Percentiles rank a stretch among this genome's conserved stretches.
Conservation (phyloP, 2,329 filamentous ascomycete genomes). For the Diplodia corticola region DNA sequence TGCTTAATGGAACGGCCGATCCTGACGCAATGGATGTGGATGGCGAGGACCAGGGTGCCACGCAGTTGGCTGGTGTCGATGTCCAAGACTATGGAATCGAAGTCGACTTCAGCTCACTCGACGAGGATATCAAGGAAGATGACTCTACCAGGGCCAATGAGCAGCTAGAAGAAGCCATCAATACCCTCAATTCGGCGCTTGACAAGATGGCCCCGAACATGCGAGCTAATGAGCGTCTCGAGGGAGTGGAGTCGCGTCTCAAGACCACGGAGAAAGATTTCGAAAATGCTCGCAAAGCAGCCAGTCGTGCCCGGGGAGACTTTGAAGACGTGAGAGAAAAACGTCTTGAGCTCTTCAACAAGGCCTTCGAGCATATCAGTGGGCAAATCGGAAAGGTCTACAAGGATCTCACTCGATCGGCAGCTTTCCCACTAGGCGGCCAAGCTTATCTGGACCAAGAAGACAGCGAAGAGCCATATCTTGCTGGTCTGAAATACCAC, state of each 20-base stretch:
- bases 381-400: slow-evolving; percentile 94
- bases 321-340: slow-evolving; percentile 81
- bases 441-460: slow-evolving; percentile 88
- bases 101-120: slow-evolving; percentile 78
- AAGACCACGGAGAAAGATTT: slow-evolving; percentile 86
- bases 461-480: slow-evolving; percentile 93
- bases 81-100: slow-evolving; percentile 90
- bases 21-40: slow-evolving; percentile 93
- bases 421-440: slow-evolving; percentile 91
- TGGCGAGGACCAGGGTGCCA: slow-evolving; percentile 61
- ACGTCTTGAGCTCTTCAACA: slow-evolving; percentile 89
- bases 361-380: slow-evolving; percentile 90
- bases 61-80: slow-evolving; percentile 53
- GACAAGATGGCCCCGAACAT: slow-evolving; percentile 97
- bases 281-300: slow-evolving; percentile 74
- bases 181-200: slow-evolving; percentile 71
- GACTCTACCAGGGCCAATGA: slow-evolving; percentile 72
- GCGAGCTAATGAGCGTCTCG: slow-evolving; percentile 88
- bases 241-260: slow-evolving; percentile 79
- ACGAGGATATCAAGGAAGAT: slow-evolving; percentile 78
- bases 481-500: slow-evolving; percentile 95
- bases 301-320: slow-evolving; percentile 73
- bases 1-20: slow-evolving; percentile 61
- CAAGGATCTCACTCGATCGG: slow-evolving; percentile 87
- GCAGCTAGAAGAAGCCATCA: slow-evolving; percentile 74